Conservation (phyloP, 306 rosid species). For the Spatholobus suberectus region DNA sequence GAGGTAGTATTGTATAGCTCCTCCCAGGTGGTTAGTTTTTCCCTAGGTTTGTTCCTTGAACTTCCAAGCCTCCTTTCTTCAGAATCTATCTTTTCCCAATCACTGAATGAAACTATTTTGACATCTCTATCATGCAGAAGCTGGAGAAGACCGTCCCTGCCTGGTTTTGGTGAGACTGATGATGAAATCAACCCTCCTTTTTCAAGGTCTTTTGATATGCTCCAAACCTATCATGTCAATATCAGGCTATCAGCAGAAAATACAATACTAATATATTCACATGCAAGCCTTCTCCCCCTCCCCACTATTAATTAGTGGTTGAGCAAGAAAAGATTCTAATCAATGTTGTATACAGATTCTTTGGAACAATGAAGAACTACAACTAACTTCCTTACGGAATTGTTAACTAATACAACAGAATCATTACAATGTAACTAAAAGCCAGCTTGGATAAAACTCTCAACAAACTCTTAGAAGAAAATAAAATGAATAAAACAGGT, state of each 20-base stretch:
- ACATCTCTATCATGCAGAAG: conserved; percentile 62
- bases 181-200: conserved; percentile 51
- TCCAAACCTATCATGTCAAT: conserved; percentile 66
- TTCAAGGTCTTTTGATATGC: conserved; percentile 79
- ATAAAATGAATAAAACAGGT: neutral
- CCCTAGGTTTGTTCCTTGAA: conserved; percentile 71
- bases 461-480: neutral
- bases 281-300: neutral
- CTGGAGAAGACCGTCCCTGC: conserved; percentile 75
- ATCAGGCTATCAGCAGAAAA: conserved; percentile 36
- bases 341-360: too few species aligned
- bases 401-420: neutral
- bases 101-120: conserved; percentile 61
- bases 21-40: conserved; percentile 71
- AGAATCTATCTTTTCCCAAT: conserved; percentile 85
- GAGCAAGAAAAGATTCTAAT: too few species aligned
- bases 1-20: conserved; percentile 58
- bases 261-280: conserved; percentile 1
- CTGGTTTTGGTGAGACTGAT: conserved; percentile 56
- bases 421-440: neutral
- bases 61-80: conserved; percentile 75
- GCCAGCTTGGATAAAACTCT: neutral
- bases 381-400: neutral
- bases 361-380: too few species aligned
- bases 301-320: neutral